phyloP scores from a whole-genome alignment of 805 yeast species.

The Kodamaea hsintzibuensis region DNA sequence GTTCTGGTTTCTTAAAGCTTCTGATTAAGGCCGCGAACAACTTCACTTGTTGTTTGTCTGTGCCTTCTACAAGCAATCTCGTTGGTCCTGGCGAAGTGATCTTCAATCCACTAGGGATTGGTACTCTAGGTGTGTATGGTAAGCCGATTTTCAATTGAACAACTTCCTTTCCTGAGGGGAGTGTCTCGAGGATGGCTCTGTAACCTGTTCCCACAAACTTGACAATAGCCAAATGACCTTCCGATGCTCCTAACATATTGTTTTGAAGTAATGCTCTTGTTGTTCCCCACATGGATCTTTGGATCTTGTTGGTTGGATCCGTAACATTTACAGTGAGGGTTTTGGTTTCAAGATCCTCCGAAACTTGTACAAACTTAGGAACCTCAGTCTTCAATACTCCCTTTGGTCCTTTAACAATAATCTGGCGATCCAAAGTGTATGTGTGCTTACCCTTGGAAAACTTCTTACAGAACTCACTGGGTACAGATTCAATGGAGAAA shows the following conservation, averaged over 20 bases:
- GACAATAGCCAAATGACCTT: conserved; percentile 86
- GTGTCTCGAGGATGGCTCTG: conserved; percentile 76
- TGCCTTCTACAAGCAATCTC: conserved; percentile 80
- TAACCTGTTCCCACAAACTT: conserved; percentile 96
- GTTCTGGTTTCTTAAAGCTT: conserved; percentile 92
- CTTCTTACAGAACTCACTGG: conserved; percentile 53
- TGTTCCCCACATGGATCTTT: conserved; percentile 95
- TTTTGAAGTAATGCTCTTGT: conserved; percentile 76
- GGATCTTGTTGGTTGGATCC: conserved; percentile 58
- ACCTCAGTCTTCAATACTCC: conserved; percentile 65
- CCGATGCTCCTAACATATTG: conserved; percentile 83
- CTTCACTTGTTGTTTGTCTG: conserved; percentile 83
- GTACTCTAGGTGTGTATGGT: conserved; percentile 74
- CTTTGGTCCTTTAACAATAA: conserved; percentile 73
- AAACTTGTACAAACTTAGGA: conserved; percentile 67
- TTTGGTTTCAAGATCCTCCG: conserved; percentile 28
- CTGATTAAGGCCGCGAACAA: conserved; percentile 87
- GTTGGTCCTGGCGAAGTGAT: conserved; percentile 85
- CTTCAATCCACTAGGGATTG: conserved; percentile 73
- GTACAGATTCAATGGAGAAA: conserved; percentile 47
- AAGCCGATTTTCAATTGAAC: conserved; percentile 86
- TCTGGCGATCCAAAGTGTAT: conserved; percentile 55
- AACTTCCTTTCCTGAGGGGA: conserved; percentile 46
- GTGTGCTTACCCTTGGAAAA: conserved; percentile 68
- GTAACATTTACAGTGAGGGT: conserved; percentile 56